Percentiles rank a stretch among this genome's conserved stretches.
Evolutionary conservation across 345 rosid species (phyloP).

Genomic region (Salix koriyanagi): DNA sequence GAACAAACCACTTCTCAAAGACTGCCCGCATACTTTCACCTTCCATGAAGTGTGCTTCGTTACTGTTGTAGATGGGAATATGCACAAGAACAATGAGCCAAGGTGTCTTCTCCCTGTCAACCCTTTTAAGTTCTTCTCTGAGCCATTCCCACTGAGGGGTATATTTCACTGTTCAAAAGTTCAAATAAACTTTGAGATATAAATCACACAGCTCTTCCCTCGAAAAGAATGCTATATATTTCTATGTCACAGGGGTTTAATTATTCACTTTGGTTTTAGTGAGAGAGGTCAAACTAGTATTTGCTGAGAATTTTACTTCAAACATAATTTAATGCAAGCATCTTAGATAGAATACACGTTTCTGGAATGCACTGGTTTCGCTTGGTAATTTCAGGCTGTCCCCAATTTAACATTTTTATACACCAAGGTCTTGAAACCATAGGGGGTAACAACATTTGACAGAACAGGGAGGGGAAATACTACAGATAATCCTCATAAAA

Average conservation of each 20-base stretch:
- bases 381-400: neutral
- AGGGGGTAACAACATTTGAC: neutral
- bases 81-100: constrained; percentile 98
- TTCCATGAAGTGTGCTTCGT: constrained; percentile 88
- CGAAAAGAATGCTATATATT: neutral
- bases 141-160: constrained; percentile 91
- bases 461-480: neutral
- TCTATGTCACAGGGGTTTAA: neutral
- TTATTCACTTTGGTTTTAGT: neutral
- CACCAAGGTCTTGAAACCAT: neutral
- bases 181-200: neutral
- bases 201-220: neutral
- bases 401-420: neutral
- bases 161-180: constrained; percentile 63
- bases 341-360: neutral
- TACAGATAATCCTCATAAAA: neutral
- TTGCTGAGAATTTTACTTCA: neutral
- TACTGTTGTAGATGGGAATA: constrained; percentile 72
- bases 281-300: neutral
- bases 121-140: constrained; percentile 57
- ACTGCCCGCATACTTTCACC: constrained; percentile 89
- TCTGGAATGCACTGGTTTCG: neutral
- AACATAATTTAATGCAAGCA: neutral
- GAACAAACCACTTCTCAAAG: constrained; percentile 72
- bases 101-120: constrained; percentile 86